Conservation (phyloP, 2,329 filamentous ascomycete species). For the Thelonectria discophora region DNA sequence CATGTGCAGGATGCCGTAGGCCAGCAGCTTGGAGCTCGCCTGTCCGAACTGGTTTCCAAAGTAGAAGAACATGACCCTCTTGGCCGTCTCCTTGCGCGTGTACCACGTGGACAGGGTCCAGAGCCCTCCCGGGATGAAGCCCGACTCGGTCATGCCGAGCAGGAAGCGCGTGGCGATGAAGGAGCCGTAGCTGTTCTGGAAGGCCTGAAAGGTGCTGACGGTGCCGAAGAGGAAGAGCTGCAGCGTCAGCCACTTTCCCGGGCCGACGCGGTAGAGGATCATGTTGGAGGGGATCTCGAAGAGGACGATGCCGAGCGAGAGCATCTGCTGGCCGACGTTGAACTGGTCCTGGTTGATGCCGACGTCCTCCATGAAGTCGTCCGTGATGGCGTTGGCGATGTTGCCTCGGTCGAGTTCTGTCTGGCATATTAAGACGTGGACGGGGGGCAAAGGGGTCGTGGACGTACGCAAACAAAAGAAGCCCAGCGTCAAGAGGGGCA, state of each 20-base stretch:
- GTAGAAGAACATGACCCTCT: slow-evolving; percentile 64
- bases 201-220: slow-evolving; percentile 64
- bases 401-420: slow-evolving; percentile 52
- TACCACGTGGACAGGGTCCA: slow-evolving; percentile 66
- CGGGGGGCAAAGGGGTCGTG: background rate
- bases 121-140: slow-evolving; percentile 62
- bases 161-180: slow-evolving; percentile 61
- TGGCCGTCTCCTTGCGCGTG: slow-evolving; percentile 59
- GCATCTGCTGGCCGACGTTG: slow-evolving; percentile 61
- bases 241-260: slow-evolving; percentile 62
- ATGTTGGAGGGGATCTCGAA: slow-evolving; percentile 52
- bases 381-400: slow-evolving; percentile 59
- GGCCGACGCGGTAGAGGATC: slow-evolving; percentile 48
- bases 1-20: slow-evolving; percentile 60
- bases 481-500: slow-evolving; percentile 53
- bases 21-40: slow-evolving; percentile 50
- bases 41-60: slow-evolving; percentile 63
- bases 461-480: slow-evolving; percentile 54
- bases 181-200: slow-evolving; percentile 55
- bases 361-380: slow-evolving; percentile 60
- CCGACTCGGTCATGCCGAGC: slow-evolving; percentile 62
- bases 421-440: background rate
- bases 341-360: slow-evolving; percentile 60
- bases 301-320: slow-evolving; percentile 60
- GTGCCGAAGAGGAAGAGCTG: slow-evolving; percentile 63